Evolutionary conservation across 306 rosid species (phyloP).

Genomic region (Acacia acuminata): DNA sequence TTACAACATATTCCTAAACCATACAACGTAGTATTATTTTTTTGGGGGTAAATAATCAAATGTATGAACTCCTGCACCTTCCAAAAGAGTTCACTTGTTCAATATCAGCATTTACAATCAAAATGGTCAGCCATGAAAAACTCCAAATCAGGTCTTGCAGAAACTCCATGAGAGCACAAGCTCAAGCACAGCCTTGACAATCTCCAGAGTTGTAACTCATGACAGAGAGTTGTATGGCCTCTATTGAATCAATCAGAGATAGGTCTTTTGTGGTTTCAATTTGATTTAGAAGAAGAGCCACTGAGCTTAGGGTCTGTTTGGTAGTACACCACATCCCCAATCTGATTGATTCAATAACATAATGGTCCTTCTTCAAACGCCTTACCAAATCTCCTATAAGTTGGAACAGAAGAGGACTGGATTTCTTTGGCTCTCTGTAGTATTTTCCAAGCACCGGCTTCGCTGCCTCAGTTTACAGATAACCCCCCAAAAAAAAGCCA

Average conservation of each 20-base stretch:
- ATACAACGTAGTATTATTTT: neutral
- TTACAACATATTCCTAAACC: neutral
- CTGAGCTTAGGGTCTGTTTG: too few relatives aligned
- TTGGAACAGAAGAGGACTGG: too few relatives aligned
- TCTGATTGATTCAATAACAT: too few relatives aligned
- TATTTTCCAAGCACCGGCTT: constrained; percentile 77
- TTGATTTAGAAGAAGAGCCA: too few relatives aligned
- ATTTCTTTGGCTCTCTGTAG: too few relatives aligned
- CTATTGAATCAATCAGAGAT: constrained; percentile 27
- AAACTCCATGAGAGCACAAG: neutral
- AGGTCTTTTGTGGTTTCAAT: constrained; percentile 7
- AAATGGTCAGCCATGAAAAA: neutral
- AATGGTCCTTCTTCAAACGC: too few relatives aligned
- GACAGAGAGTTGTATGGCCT: constrained; percentile 9
- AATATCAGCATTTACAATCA: constrained; percentile 21
- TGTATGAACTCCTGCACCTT: constrained; percentile 31
- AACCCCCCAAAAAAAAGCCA: neutral
- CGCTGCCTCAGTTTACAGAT: constrained; percentile 84
- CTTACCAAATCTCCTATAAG: too few relatives aligned
- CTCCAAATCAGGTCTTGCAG: neutral
- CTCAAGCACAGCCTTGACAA: constrained; percentile 8
- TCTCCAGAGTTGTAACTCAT: constrained; percentile 13
- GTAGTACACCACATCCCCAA: too few relatives aligned
- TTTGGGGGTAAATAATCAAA: constrained; percentile 22
- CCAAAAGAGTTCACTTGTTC: neutral